Conservation (phyloP, 169 alveolate genomes). For the Cryptosporidium tyzzeri region DNA sequence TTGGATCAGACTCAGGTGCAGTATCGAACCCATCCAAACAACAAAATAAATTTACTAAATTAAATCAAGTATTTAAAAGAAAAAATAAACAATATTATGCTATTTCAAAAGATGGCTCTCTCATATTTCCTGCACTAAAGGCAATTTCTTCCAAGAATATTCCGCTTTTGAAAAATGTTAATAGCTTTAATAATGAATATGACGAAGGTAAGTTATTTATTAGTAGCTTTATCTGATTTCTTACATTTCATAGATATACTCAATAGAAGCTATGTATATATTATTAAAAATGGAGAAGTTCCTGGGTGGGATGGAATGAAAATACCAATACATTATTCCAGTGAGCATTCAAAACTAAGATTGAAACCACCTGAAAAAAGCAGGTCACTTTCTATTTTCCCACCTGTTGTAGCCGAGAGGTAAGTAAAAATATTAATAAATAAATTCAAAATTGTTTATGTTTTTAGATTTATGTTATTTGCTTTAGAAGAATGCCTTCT, state of each 20-base stretch:
- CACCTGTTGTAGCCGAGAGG: slow-evolving; percentile 66
- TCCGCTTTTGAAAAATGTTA: slow-evolving; percentile 35
- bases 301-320: slow-evolving; percentile 74
- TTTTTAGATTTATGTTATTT: slow-evolving; percentile 48
- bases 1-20: background rate
- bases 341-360: background rate
- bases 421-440: slow-evolving; percentile 1
- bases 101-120: slow-evolving; percentile 20
- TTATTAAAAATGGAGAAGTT: slow-evolving; percentile 52
- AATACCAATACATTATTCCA: slow-evolving; percentile 46
- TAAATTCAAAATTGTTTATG: no score
- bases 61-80: background rate
- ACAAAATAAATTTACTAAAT: background rate
- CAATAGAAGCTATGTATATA: slow-evolving; percentile 23
- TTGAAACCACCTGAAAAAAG: slow-evolving; percentile 25
- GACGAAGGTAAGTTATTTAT: slow-evolving; percentile 40
- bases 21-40: background rate
- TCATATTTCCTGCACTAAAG: slow-evolving; percentile 34
- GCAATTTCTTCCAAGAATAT: slow-evolving; percentile 11
- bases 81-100: background rate
- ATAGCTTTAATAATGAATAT: background rate
- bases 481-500: slow-evolving; percentile 57
- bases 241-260: slow-evolving; percentile 29
- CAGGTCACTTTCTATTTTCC: slow-evolving; percentile 10
- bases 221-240: background rate